Evolutionary conservation across 176 grass and related monocot species (phyloP).

Genomic region (Aegilops sharonensis): DNA sequence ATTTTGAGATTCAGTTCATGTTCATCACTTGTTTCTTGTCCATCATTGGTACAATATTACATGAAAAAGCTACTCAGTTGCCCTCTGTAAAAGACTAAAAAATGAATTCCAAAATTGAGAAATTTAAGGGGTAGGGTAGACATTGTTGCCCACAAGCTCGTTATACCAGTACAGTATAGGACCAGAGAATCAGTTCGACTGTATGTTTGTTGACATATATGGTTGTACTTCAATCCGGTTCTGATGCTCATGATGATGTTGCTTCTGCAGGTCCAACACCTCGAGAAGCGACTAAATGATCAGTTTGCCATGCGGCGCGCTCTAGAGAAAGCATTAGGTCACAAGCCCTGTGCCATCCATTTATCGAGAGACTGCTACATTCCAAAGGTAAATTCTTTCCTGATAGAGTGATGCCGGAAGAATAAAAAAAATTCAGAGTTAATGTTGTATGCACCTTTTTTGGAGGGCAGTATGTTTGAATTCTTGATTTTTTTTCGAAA

Average conservation of each 20-base stretch:
- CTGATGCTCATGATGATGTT: neutral
- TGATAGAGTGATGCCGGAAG: neutral
- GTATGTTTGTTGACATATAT: neutral
- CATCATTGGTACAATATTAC: neutral
- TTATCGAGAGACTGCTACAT: slow-evolving; percentile 48
- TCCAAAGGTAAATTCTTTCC: slow-evolving; percentile 49
- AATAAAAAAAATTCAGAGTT: neutral
- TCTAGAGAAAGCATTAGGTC: slow-evolving; percentile 76
- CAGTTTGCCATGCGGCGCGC: slow-evolving; percentile 63
- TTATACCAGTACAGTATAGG: neutral
- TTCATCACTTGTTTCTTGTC: neutral
- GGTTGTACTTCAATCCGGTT: neutral
- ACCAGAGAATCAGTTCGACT: slow-evolving; percentile 3
- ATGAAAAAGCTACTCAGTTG: neutral
- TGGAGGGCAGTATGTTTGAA: neutral
- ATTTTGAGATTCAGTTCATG: neutral
- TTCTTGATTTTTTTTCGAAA: neutral
- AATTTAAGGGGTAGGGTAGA: neutral
- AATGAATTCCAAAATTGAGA: neutral
- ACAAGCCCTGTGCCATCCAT: slow-evolving; percentile 44
- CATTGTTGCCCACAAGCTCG: neutral
- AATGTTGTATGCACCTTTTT: neutral
- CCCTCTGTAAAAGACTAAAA: neutral
- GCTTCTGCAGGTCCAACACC: slow-evolving; percentile 66
- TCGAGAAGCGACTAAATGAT: slow-evolving; percentile 78